Conservation (phyloP, 306 rosid genomes). For the Luffa acutangula region DNA sequence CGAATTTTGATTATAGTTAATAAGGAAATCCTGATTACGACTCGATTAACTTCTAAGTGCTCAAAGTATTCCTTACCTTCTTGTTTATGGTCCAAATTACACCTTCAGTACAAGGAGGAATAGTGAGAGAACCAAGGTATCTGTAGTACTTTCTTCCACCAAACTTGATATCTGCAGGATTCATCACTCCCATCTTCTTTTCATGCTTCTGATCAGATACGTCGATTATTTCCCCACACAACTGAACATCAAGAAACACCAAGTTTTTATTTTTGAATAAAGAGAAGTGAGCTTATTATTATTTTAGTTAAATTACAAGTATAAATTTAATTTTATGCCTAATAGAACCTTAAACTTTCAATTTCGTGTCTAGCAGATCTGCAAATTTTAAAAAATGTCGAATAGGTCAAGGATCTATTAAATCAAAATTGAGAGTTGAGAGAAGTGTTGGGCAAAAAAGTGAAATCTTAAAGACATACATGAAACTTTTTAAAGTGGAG, state of each 20-base stretch:
- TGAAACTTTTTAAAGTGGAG: no score
- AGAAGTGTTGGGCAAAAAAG: no score
- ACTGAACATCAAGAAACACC: slow-evolving; percentile 19
- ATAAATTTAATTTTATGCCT: no score
- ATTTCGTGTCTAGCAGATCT: no score
- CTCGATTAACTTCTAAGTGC: no score
- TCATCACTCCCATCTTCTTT: slow-evolving; percentile 28
- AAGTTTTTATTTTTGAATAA: neutral
- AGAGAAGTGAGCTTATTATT: neutral
- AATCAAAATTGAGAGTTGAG: no score
- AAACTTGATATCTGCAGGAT: slow-evolving; percentile 31
- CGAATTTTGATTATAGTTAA: neutral
- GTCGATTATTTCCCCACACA: slow-evolving; percentile 16
- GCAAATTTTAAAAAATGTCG: no score
- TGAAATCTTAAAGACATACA: no score
- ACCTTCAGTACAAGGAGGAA: slow-evolving; percentile 1
- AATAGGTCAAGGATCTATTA: no score
- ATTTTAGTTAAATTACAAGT: no score
- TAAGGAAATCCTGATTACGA: neutral
- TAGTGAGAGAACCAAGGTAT: slow-evolving; percentile 35
- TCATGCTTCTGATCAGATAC: slow-evolving; percentile 22
- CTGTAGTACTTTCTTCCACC: slow-evolving; percentile 41
- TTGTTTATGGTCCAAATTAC: slow-evolving; percentile 53
- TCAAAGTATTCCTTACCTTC: slow-evolving; percentile 21
- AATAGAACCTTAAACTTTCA: no score